Percentiles rank a stretch among this genome's conserved stretches.
Conservation (phyloP, 495 filamentous ascomycete genomes). For the Neurospora sp. region DNA sequence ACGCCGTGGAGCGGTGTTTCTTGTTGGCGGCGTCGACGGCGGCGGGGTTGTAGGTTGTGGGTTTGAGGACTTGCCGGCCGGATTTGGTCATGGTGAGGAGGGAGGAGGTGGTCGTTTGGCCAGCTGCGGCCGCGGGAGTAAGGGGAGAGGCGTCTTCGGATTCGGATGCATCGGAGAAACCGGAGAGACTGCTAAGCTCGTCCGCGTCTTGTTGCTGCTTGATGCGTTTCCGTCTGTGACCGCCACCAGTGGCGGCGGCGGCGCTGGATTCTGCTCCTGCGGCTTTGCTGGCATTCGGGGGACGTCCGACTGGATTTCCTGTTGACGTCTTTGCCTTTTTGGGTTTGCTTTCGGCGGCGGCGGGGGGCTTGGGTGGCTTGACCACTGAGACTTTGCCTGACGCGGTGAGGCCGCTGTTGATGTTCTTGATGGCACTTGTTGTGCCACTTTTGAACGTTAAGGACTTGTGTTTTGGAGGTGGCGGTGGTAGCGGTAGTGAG, state of each 20-base stretch:
- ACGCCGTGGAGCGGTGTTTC: slow-evolving; percentile 18
- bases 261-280: neutral
- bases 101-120: slow-evolving; percentile 37
- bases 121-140: neutral
- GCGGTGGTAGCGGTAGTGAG: neutral
- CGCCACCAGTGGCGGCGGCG: neutral
- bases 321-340: slow-evolving; percentile 16
- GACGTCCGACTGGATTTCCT: neutral
- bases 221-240: slow-evolving; percentile 9
- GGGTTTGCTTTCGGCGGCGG: slow-evolving; percentile 13
- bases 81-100: slow-evolving; percentile 67
- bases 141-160: neutral
- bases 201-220: slow-evolving; percentile 10
- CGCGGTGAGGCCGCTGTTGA: slow-evolving; percentile 17
- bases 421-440: slow-evolving; percentile 22
- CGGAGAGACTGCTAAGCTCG: slow-evolving; percentile 5
- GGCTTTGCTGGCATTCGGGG: neutral
- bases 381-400: slow-evolving; percentile 6
- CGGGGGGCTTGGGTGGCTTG: slow-evolving; percentile 2
- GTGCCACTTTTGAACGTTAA: neutral
- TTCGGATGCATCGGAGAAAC: slow-evolving; percentile 9
- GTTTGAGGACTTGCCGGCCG: slow-evolving; percentile 70
- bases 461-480: neutral
- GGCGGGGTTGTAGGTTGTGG: slow-evolving; percentile 57
- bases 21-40: slow-evolving; percentile 27